These are phyloP conservation scores for sorghum (Sorghum bicolor) DNA, from an alignment of 176 grass and related monocot genomes.

Conservation along the genomic window Sorghum_bicolor_NCBIv3 NC_012872.2:50878001-50878500, in stretches of 20 bases:
- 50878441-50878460: not conserved
- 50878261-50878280: slow-evolving; percentile 1
- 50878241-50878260: not conserved
- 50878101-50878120: too few species aligned
- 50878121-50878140: too few species aligned
- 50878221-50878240: too few species aligned
- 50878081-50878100: too few species aligned
- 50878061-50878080: too few species aligned
- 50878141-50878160: too few species aligned
- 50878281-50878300: not conserved
- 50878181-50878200: too few species aligned
- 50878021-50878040: too few species aligned
- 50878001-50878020: too few species aligned
- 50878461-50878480: slow-evolving; percentile 9
- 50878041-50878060: too few species aligned
- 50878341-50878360: not conserved
- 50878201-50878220: too few species aligned
- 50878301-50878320: not conserved
- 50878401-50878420: slow-evolving; percentile 11
- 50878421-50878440: not conserved
- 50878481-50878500: not conserved
- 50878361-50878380: slow-evolving; percentile 3
- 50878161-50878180: too few species aligned
- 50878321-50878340: not conserved
- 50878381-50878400: slow-evolving; percentile 3